These are phyloP conservation scores for Dunaliella primolecta DNA, from an alignment of 139 green algal species.

Conservation along the genomic window DNA sequence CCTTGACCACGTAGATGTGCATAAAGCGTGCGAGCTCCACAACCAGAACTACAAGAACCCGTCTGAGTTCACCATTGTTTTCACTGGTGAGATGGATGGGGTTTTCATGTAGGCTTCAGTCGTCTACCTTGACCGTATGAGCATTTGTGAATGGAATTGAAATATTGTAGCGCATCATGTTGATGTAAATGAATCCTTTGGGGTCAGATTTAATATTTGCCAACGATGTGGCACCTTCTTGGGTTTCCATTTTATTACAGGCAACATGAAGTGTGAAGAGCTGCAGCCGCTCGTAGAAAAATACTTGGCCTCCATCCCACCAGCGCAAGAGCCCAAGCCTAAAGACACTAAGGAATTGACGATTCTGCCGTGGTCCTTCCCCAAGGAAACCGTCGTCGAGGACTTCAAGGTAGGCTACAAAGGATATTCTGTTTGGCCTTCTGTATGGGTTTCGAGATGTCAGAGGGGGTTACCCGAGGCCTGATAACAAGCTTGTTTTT, in stretches of 20 bases:
- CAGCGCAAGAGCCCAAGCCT: conserved; percentile 1
- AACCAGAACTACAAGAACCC: conserved; percentile 66
- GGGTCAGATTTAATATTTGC: too few species aligned
- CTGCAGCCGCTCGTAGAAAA: conserved; percentile 51
- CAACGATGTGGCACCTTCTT: too few species aligned
- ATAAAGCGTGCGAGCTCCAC: conserved; percentile 55
- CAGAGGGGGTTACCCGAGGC: too few species aligned
- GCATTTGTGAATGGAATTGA: neutral
- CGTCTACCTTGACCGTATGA: too few species aligned
- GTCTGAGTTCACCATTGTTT: conserved; percentile 68
- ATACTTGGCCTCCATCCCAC: conserved; percentile 65
- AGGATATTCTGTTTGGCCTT: too few species aligned
- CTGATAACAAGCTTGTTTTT: too few species aligned
- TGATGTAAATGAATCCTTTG: neutral
- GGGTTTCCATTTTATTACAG: conserved; percentile 29
- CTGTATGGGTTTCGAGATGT: too few species aligned
- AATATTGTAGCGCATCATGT: neutral
- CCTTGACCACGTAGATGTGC: conserved; percentile 47
- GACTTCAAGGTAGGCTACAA: conserved; percentile 63
- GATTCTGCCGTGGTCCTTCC: conserved; percentile 68
- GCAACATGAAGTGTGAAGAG: conserved; percentile 50
- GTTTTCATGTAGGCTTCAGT: neutral
- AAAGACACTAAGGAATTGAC: conserved; percentile 38
- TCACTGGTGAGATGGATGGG: conserved; percentile 46
- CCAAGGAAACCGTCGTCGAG: conserved; percentile 57